These are phyloP conservation scores for Mortierella sp. DNA, from an alignment of 371 early-diverging fungal genomes.

Conservation along the genomic window DNA sequence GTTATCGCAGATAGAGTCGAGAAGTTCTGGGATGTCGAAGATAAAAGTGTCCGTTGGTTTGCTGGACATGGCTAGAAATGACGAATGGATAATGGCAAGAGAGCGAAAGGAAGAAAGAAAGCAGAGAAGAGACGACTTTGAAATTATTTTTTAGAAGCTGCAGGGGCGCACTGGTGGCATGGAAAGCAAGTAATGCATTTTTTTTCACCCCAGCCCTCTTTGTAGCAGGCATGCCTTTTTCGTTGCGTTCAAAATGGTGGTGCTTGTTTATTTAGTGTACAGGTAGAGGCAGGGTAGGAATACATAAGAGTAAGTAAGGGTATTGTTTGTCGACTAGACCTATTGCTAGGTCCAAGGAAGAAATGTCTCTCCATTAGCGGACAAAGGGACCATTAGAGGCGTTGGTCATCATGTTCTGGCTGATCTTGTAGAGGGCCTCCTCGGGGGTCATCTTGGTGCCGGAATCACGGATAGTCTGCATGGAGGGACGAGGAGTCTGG, in stretches of 20 bases:
- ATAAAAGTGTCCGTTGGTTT: background rate
- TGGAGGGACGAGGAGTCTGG: slow-evolving; percentile 34
- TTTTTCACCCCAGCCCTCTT: no score
- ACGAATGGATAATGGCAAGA: background rate
- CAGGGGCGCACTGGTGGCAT: no score
- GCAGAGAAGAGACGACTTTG: no score
- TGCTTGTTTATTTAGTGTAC: no score
- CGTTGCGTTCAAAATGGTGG: no score
- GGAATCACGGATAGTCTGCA: background rate
- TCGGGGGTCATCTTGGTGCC: background rate
- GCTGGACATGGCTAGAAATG: background rate
- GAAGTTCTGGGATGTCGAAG: background rate
- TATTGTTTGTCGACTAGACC: no score
- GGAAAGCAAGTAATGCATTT: no score
- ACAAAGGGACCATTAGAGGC: background rate
- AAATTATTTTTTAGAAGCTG: no score
- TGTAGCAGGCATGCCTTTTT: no score
- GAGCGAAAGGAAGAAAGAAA: background rate
- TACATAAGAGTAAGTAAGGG: no score
- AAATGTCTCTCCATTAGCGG: background rate
- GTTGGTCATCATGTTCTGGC: background rate
- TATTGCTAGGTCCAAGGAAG: background rate
- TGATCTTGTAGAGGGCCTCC: background rate
- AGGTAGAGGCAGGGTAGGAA: no score
- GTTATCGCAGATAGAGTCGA: background rate